Conservation (phyloP, 345 rosid genomes). For the Populus simonii region DNA sequence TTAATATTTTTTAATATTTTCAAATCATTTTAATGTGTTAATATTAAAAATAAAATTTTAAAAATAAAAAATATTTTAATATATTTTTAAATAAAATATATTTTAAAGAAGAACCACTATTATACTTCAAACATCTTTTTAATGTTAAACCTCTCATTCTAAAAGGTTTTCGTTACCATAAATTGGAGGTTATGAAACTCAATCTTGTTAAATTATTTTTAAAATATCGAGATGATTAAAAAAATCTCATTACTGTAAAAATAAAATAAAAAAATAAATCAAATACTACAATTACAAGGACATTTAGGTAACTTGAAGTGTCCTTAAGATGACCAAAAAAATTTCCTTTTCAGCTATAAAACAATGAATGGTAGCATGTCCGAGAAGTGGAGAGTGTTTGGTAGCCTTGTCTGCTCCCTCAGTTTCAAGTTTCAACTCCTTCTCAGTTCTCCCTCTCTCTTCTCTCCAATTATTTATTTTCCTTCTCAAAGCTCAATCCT, state of each 20-base stretch:
- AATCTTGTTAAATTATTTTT: too few species aligned
- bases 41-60: too few species aligned
- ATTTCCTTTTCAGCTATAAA: neutral
- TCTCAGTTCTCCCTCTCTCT: slow-evolving; percentile 15
- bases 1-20: too few species aligned
- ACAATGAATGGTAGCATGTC: neutral
- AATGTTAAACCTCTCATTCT: accelerated
- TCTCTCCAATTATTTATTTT: slow-evolving; percentile 15
- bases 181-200: too few species aligned
- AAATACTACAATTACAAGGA: neutral
- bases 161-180: too few species aligned
- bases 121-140: too few species aligned
- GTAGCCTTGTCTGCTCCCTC: neutral
- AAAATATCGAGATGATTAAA: too few species aligned
- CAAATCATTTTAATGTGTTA: too few species aligned
- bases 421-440: neutral
- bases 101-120: too few species aligned
- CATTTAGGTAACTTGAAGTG: neutral
- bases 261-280: neutral
- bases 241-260: neutral
- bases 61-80: too few species aligned
- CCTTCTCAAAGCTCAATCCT: slow-evolving; percentile 9
- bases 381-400: neutral
- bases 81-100: too few species aligned
- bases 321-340: neutral